Evolutionary conservation across 257 asterid genomes (phyloP).

Genomic region (Fraxinus quadrangulata): DNA sequence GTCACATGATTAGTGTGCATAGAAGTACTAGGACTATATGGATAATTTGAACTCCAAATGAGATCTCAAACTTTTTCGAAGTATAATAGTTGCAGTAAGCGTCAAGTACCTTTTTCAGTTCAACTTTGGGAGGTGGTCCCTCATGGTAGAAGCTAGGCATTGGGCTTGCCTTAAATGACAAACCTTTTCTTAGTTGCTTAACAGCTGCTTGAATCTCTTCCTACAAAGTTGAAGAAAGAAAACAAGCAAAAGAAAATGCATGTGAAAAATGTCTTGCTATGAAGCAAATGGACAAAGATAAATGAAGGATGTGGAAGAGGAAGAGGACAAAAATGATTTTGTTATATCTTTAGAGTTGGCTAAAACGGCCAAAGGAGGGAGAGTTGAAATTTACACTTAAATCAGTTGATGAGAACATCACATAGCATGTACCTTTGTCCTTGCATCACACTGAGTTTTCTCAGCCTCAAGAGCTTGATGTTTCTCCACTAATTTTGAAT

Average conservation of each 20-base stretch:
- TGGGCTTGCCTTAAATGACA: conserved; percentile 81
- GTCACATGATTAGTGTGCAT: background rate
- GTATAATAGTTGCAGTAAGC: background rate
- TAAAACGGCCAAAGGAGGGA: background rate
- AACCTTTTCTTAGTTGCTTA: conserved; percentile 71
- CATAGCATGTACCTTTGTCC: conserved; percentile 62
- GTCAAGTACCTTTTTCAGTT: conserved; percentile 71
- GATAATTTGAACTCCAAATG: background rate
- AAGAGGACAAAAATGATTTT: background rate
- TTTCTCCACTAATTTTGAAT: conserved; percentile 77
- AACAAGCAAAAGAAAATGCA: conserved; percentile 7
- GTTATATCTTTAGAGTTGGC: background rate
- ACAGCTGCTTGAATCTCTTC: conserved; percentile 75
- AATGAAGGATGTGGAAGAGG: background rate
- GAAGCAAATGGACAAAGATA: background rate
- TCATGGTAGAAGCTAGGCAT: conserved; percentile 94
- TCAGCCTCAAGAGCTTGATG: conserved; percentile 82
- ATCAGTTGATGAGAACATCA: background rate
- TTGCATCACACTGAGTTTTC: conserved; percentile 62
- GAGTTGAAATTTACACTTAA: background rate
- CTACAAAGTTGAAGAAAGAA: conserved; percentile 41
- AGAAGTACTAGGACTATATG: background rate
- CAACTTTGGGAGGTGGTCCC: conserved; percentile 74
- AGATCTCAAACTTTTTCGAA: background rate
- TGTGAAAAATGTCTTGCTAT: background rate